These are phyloP conservation scores for Atkinsonella hypoxylon DNA, from an alignment of 2,329 filamentous ascomycete genomes.

Conservation along the genomic window DNA sequence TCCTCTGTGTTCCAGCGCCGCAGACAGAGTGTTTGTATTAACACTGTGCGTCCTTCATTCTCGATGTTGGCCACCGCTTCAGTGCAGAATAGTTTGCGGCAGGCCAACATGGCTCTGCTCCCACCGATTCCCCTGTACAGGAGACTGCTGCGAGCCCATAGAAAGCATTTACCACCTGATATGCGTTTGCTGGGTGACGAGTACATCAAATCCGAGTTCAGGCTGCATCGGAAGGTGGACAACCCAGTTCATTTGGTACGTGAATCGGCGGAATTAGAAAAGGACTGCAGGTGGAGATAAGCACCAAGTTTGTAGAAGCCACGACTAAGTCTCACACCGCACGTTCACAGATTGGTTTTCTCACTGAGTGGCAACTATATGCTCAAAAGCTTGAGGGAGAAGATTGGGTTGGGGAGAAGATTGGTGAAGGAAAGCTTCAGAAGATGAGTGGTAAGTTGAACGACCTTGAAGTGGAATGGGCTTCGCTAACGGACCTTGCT, in stretches of 20 bases:
- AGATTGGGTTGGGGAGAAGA: slow-evolving; percentile 68
- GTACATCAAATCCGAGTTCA: slow-evolving; percentile 88
- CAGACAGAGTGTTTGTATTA: neutral
- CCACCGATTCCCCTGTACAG: slow-evolving; percentile 86
- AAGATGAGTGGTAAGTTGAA: slow-evolving; percentile 77
- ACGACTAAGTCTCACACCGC: neutral
- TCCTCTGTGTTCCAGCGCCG: neutral
- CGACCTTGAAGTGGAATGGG: too few species aligned
- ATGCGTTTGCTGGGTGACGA: slow-evolving; percentile 77
- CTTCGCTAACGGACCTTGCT: neutral
- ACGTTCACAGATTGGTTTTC: slow-evolving; percentile 65
- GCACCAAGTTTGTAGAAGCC: neutral
- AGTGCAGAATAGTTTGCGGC: slow-evolving; percentile 21
- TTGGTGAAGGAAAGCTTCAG: slow-evolving; percentile 72
- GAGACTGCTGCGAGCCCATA: slow-evolving; percentile 73
- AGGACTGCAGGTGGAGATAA: neutral
- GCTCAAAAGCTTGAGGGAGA: slow-evolving; percentile 87
- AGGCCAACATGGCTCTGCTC: slow-evolving; percentile 52
- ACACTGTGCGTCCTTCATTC: slow-evolving; percentile 12
- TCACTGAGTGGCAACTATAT: slow-evolving; percentile 94
- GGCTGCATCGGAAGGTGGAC: slow-evolving; percentile 69
- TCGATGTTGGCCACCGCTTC: slow-evolving; percentile 18
- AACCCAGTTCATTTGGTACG: slow-evolving; percentile 84
- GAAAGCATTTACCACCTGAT: slow-evolving; percentile 61
- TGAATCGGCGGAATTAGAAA: neutral